Percentiles rank a stretch among this genome's conserved stretches.
Evolutionary conservation across 2,329 filamentous ascomycete species (phyloP).

Genomic region (Fusarium multiceps): DNA sequence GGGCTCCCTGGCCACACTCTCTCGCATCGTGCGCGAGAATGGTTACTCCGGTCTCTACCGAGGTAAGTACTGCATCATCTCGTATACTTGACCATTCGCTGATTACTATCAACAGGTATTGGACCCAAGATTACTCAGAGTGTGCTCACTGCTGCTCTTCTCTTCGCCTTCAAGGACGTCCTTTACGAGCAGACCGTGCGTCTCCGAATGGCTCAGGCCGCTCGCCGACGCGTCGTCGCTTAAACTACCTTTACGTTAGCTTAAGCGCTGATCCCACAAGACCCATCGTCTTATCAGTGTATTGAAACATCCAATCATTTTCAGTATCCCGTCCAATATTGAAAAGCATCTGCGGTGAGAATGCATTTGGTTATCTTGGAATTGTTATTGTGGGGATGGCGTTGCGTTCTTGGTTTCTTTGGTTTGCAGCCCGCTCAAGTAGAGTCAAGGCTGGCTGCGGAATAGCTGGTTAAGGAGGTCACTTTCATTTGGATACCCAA

Average conservation of each 20-base stretch:
- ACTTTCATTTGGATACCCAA: conserved; percentile 46
- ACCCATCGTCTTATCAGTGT: conserved; percentile 11
- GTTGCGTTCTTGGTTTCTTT: conserved; percentile 23
- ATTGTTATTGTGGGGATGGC: conserved; percentile 24
- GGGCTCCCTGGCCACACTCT: conserved; percentile 81
- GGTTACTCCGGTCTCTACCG: conserved; percentile 94
- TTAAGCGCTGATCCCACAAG: conserved; percentile 7
- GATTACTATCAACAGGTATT: conserved; percentile 71
- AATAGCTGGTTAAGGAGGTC: conserved; percentile 14
- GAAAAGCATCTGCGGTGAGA: conserved; percentile 31
- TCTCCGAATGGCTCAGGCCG: conserved; percentile 63
- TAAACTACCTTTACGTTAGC: conserved; percentile 37
- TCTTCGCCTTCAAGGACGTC: conserved; percentile 98
- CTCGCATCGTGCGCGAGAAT: conserved; percentile 84
- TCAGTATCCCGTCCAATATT: conserved; percentile 17
- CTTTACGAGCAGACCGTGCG: conserved; percentile 85
- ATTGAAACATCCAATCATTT: conserved; percentile 10
- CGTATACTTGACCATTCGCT: not conserved
- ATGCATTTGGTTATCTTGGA: conserved; percentile 21
- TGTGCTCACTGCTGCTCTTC: conserved; percentile 92
- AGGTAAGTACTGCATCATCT: conserved; percentile 65
- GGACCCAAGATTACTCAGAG: conserved; percentile 97
- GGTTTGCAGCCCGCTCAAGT: conserved; percentile 8
- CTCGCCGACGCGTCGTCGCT: conserved; percentile 54
- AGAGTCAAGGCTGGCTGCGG: conserved; percentile 9